Base-by-base conservation (phyloP, 306 rosid genomes). In the Castanospermum australe region DNA sequence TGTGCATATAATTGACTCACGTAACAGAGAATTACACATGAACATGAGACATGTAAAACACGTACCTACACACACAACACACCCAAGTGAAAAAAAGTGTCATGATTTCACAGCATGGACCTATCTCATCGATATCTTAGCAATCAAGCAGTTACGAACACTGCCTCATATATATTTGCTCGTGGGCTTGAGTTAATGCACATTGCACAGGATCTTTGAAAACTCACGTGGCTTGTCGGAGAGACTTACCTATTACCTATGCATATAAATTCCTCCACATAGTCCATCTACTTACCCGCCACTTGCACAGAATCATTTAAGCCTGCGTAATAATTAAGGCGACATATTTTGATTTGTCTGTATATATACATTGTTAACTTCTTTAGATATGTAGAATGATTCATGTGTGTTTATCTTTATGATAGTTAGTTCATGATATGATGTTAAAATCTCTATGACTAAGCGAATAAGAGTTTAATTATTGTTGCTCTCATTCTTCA, bases 161-260 rank as follows among this genome's bases (percentile, higher is more conserved):
- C 33, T 30, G 13, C 62, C 45, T 17, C 44, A 15, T 50, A 32
- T 57, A 48, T 70, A 5, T 14, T 45, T 14, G 61, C 51, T 47
- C 59, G 74, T 68, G 74, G 73, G 10, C 0, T 50, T 21, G 77
- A 69, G 64, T 79, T 59, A 79, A 68, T 59, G 83, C 71, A 32
- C 71, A 32, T 42, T 39, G 5, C n/a, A 14, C 71, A 45, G 17
- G 30, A 47, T 6, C 30, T 25, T 22, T 4, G 21, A 71, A 20
- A 67, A 55, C 38, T 61, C 85, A 81, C 52, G 61, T 67, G 84
- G 28, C 47, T 79, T 71, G 78, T 60, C 51, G 25, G 10, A 6
- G 35, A 59, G 38, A 25, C 35, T 2, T 21, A 54, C 13, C 13
- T n/a, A n/a, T n/a, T n/a, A 50, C 1, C 14, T 44, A 44, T 15